phyloP scores from a whole-genome alignment of 177 flowering plant genomes.

The Telopea speciosissima region DNA sequence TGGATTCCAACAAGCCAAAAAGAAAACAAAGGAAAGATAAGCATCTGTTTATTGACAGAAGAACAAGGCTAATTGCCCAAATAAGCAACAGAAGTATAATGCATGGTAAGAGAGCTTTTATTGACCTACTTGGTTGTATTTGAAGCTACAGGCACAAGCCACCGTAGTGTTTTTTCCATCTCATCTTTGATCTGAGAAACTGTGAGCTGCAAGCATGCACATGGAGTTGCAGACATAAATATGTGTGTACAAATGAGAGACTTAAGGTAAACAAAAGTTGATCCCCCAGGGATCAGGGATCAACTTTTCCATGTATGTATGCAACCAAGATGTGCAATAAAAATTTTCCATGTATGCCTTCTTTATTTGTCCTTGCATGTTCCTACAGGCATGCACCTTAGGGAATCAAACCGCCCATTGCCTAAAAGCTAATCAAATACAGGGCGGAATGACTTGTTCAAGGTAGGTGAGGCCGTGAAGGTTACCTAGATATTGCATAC shows the following conservation, averaged over 20 bases:
- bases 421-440: neutral
- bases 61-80: no score
- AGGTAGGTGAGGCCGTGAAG: neutral
- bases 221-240: neutral
- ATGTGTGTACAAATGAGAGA: neutral
- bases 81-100: neutral
- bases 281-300: neutral
- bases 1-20: conserved; percentile 1
- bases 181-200: conserved; percentile 67
- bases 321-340: neutral
- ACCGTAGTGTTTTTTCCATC: conserved; percentile 78
- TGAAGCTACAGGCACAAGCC: conserved; percentile 85
- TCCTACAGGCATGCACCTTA: neutral
- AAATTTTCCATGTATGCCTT: neutral
- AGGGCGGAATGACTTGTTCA: neutral
- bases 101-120: neutral
- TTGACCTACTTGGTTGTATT: conserved; percentile 71
- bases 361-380: neutral
- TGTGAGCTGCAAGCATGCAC: conserved; percentile 43
- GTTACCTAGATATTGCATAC: conserved; percentile 25
- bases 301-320: no score
- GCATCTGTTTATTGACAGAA: neutral
- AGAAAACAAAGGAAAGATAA: conserved; percentile 7
- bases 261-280: no score
- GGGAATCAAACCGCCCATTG: neutral